These are phyloP conservation scores for Neofusicoccum sp. DNA, from an alignment of 2,329 filamentous ascomycete species.

Conservation along the genomic window DNA sequence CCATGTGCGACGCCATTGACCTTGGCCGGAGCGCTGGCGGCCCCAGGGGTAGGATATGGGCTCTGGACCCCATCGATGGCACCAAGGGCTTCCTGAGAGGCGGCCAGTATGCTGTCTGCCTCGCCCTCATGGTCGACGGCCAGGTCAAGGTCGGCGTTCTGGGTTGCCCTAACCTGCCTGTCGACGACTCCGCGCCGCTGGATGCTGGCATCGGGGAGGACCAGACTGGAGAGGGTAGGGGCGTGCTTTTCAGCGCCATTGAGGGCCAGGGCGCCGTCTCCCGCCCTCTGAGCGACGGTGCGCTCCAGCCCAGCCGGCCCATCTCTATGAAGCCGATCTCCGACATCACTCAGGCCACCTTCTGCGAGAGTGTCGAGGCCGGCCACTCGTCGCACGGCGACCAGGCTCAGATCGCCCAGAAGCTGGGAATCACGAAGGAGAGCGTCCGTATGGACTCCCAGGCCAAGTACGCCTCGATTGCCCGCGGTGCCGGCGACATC, in stretches of 20 bases:
- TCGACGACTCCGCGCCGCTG: slow-evolving; percentile 75
- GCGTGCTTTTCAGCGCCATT: slow-evolving; percentile 87
- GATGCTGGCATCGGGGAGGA: slow-evolving; percentile 73
- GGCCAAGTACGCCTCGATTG: slow-evolving; percentile 96
- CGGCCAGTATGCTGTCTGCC: slow-evolving; percentile 94
- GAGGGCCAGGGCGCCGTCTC: slow-evolving; percentile 78
- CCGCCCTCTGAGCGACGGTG: slow-evolving; percentile 65
- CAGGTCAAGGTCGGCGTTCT: slow-evolving; percentile 93
- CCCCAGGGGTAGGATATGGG: slow-evolving; percentile 80
- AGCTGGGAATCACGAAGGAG: slow-evolving; percentile 84
- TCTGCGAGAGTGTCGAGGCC: slow-evolving; percentile 96
- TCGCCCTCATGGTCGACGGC: slow-evolving; percentile 89
- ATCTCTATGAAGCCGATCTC: slow-evolving; percentile 80
- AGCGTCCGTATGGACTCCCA: slow-evolving; percentile 97
- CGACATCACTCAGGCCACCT: slow-evolving; percentile 78
- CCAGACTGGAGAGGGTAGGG: slow-evolving; percentile 74
- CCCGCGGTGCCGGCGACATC: slow-evolving; percentile 88
- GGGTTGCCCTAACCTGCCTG: slow-evolving; percentile 91
- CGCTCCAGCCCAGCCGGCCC: slow-evolving; percentile 57
- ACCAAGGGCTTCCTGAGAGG: slow-evolving; percentile 96
- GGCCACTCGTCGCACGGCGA: slow-evolving; percentile 89
- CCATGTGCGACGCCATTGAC: slow-evolving; percentile 63
- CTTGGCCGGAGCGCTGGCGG: slow-evolving; percentile 70
- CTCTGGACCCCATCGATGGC: slow-evolving; percentile 95
- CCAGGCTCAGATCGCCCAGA: slow-evolving; percentile 79